Evolutionary conservation across 345 rosid species (phyloP), one percentile per base, ranked within the genome.

Genomic region (Bruguiera gymnorhiza): DNA sequence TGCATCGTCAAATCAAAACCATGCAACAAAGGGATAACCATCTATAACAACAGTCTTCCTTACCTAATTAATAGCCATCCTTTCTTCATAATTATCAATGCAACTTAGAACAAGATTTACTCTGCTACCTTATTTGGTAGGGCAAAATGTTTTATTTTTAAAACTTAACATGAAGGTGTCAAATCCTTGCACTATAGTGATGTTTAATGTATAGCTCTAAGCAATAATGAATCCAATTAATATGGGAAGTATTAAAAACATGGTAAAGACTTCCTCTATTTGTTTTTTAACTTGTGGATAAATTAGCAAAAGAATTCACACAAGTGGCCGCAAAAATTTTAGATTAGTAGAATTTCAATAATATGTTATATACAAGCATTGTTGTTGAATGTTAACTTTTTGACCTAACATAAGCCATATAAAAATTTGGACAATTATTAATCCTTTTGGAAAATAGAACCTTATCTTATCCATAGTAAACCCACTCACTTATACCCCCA

Each of bases 21-120:
- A 50, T 3, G 8, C 7, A 27, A 61, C 36, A 51, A 30, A 57
- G 50, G 0, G 37, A 64, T n/a, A 13, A 55, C 6, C 24, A 8
- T 31, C 11, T 3, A 58, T 7, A 23, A 52, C 4, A 53, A 1
- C 23, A 27, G 16, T 24, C 63, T 54, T 43, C n/a, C 65, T 76
- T 83, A 94, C 98, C 98, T 91, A 97, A 78, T 95, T 94, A 69
- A 94, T 95, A 77, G 90, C 96, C 97, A 91, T 91, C 76, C 97
- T 86, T 16, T 96, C 97, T 87, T 91, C 97, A 79, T 74, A 91
- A 63, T 94, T 94, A 80, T 94, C 99, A 32, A 94, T 97, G 61
- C 99, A 94, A 71, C 97, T 94, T 79, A 94, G 79, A 79, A 94
- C 93, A 83, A 91, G 97, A 83, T 91, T 93, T 78, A 94, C 97